A percentile compares a stretch with the other conserved stretches of the same genome.
Conservation (phyloP, 768 basidiomycete genomes). For the Phylloporus sp. region DNA sequence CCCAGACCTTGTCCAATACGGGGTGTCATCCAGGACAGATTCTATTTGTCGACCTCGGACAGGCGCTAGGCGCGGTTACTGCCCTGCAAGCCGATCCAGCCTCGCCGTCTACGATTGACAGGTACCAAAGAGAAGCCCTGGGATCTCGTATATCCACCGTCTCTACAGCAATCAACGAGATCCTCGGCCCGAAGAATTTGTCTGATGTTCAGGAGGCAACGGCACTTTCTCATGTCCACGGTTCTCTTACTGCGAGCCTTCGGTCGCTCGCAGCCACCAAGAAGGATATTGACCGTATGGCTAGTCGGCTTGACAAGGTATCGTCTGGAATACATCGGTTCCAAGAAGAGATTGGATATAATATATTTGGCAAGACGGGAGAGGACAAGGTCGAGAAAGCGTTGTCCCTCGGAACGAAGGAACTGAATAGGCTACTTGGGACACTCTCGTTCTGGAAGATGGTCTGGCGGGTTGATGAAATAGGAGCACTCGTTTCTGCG, state of each 20-base stretch:
- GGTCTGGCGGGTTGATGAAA: conserved; percentile 39
- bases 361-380: conserved; percentile 35
- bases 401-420: conserved; percentile 24
- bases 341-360: conserved; percentile 31
- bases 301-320: conserved; percentile 34
- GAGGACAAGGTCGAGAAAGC: conserved; percentile 25
- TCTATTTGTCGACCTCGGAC: conserved; percentile 53
- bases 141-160: conserved; percentile 55
- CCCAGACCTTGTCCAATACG: conserved; percentile 20
- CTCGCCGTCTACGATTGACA: conserved; percentile 50
- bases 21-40: conserved; percentile 27
- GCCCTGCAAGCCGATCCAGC: conserved; percentile 42
- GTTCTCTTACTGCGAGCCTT: conserved; percentile 37
- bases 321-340: conserved; percentile 36
- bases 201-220: conserved; percentile 33
- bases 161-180: conserved; percentile 34
- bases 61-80: conserved; percentile 51
- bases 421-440: conserved; percentile 29
- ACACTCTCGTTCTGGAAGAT: conserved; percentile 36
- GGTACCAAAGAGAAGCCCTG: conserved; percentile 58
- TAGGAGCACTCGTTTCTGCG: conserved; percentile 31
- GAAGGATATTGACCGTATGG: conserved; percentile 34
- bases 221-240: conserved; percentile 35
- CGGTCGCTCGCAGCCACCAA: conserved; percentile 28
- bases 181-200: conserved; percentile 11